Percentiles rank a stretch among this genome's conserved stretches.
Conservation (phyloP, 768 basidiomycete species). For the Coprinopsis strossmayeri region DNA sequence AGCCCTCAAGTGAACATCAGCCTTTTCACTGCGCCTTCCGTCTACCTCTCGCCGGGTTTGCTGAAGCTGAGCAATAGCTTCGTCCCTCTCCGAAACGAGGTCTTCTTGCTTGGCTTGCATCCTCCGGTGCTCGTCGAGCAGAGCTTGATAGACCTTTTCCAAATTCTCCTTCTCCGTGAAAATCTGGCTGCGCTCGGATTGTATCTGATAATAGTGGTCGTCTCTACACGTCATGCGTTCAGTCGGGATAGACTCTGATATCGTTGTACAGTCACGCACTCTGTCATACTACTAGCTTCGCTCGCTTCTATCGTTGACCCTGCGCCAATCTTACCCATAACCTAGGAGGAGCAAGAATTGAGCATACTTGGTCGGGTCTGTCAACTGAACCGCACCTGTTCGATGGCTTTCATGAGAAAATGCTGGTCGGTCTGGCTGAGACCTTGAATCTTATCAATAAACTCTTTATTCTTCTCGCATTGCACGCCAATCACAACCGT, state of each 20-base stretch:
- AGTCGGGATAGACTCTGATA: constrained; percentile 9
- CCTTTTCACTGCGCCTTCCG: constrained; percentile 55
- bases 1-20: constrained; percentile 67
- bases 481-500: constrained; percentile 85
- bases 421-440: constrained; percentile 82
- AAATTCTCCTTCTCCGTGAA: constrained; percentile 82
- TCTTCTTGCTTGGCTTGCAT: constrained; percentile 80
- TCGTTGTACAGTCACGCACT: too few relatives aligned
- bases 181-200: constrained; percentile 72
- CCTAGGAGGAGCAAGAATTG: constrained; percentile 29
- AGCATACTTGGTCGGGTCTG: background rate
- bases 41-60: constrained; percentile 56
- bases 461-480: constrained; percentile 81
- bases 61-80: constrained; percentile 55
- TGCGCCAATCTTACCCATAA: constrained; percentile 68
- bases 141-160: constrained; percentile 69
- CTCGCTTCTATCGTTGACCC: constrained; percentile 37
- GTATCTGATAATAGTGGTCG: constrained; percentile 83
- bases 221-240: constrained; percentile 45
- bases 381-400: constrained; percentile 55
- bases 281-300: constrained; percentile 69
- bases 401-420: constrained; percentile 88
- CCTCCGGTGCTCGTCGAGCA: constrained; percentile 69
- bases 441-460: constrained; percentile 84
- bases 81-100: constrained; percentile 69